Evolutionary conservation across 257 asterid species (phyloP).

Genomic region (Fraxinus excelsior): DNA sequence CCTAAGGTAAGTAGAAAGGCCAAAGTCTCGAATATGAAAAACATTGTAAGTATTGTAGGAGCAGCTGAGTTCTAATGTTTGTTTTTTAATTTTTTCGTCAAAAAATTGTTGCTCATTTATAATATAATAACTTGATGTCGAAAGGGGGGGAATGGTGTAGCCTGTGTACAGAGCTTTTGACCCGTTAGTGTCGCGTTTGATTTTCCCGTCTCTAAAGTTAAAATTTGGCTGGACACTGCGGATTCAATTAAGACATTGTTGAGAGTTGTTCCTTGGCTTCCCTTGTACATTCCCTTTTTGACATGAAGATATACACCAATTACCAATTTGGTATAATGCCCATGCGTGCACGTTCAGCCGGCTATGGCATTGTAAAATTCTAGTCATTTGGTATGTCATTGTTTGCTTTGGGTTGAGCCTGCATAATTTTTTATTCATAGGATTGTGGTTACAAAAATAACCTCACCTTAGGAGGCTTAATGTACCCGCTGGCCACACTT

Average conservation of each 20-base stretch:
- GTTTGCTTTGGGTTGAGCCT: too few species aligned
- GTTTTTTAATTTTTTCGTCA: background rate
- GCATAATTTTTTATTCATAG: too few species aligned
- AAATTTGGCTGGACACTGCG: background rate
- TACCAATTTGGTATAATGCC: too few species aligned
- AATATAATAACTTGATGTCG: background rate
- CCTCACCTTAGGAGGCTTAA: too few species aligned
- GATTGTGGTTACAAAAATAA: too few species aligned
- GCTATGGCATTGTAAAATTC: too few species aligned
- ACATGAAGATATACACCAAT: too few species aligned
- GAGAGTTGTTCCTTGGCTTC: background rate
- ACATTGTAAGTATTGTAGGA: background rate
- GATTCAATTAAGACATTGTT: background rate
- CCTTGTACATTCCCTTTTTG: background rate
- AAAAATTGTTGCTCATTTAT: background rate
- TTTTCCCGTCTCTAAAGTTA: background rate
- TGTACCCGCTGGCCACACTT: too few species aligned
- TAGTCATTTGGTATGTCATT: too few species aligned
- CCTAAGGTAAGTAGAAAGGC: background rate
- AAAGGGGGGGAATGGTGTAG: too few species aligned
- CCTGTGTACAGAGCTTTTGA: background rate
- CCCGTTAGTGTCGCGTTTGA: background rate
- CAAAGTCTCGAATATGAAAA: background rate
- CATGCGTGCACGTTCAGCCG: too few species aligned
- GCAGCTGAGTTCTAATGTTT: background rate